Evolutionary conservation across 257 asterid genomes (phyloP), one percentile per base, ranked within the genome.

Genomic region (Ehretia macrophylla): DNA sequence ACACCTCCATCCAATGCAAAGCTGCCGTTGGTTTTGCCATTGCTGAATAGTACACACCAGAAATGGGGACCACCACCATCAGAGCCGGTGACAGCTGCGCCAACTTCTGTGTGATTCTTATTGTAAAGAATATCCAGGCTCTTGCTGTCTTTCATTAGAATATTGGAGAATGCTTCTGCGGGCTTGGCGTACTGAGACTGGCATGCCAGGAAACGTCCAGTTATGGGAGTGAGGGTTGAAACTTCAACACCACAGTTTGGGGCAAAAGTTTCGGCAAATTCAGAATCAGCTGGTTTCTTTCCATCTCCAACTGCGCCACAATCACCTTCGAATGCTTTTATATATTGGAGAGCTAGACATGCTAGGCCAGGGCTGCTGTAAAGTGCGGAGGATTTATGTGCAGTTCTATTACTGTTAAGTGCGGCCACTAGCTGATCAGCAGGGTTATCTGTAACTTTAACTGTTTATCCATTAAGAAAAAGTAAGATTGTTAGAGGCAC

Each of bases 31-130:
- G 87, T 40, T 61, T 66, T 79, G 17, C 97, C 97, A 0, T 68
- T 83, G 54, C 98, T 88, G 59, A 91, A 91, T 69, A 88, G 74
- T 58, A 88, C 84, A 39, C 96, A 88, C 96, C 98, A 91, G 64
- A 88, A 91, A 58, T 73, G 85, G 8, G 98, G 95, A 4, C 83
- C 83, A 14, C 92, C 87, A 8, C 90, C 87, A 35, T 37, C 94
- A 0, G 95, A 82, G 48, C 92, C 83, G 39, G 90, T 91, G 54
- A 85, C 98, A 0, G 94, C 98, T 8, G 95, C 96, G 8, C 98
- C 98, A 11, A 88, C 92, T 73, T 91, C 96, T 2, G 93, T 70
- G 77, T 91, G 96, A 65, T 82, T 91, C 83, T 69, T 82, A 74
- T 84, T 79, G 0, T 64, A 67, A 18, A 91, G 75, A 53, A 88